These are phyloP conservation scores for Gryganskiella cystojenkinii DNA, from an alignment of 192 early-diverging fungal genomes.

Conservation along the genomic window DNA sequence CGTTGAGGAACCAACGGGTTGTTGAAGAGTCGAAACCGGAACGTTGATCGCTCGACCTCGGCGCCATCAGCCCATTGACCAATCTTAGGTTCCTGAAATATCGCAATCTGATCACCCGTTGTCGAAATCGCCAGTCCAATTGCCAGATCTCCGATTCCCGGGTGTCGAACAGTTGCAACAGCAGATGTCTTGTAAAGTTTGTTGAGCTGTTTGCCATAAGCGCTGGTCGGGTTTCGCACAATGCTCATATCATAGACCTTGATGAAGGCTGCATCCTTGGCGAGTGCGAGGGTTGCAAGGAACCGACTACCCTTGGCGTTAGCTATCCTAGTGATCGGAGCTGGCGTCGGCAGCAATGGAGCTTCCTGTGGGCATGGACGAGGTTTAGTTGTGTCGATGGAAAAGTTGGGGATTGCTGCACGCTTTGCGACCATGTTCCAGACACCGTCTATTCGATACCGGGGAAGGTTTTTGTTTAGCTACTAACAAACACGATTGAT, in stretches of 20 bases:
- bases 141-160: conserved; percentile 20
- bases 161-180: background rate
- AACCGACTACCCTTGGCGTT: conserved; percentile 19
- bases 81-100: conserved; percentile 43
- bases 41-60: conserved; percentile 8
- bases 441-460: conserved; percentile 24
- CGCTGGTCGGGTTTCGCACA: conserved; percentile 25
- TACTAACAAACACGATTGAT: too few relatives aligned
- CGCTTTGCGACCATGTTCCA: conserved; percentile 14
- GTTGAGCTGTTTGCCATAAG: conserved; percentile 1
- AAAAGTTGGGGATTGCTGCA: conserved; percentile 25
- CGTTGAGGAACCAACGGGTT: conserved; percentile 30
- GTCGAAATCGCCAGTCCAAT: conserved; percentile 37
- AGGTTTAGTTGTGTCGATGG: conserved; percentile 16
- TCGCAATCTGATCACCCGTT: conserved; percentile 22
- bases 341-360: conserved; percentile 2
- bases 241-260: conserved; percentile 34
- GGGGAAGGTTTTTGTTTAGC: too few relatives aligned
- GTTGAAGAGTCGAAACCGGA: conserved; percentile 34
- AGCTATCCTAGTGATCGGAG: conserved; percentile 16
- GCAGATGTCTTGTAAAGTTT: conserved; percentile 22
- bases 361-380: background rate
- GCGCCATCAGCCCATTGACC: conserved; percentile 39
- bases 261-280: conserved; percentile 17
- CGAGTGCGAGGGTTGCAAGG: conserved; percentile 18